Evolutionary conservation across 2,329 filamentous ascomycete species (phyloP), one percentile per base, ranked within the genome.

Genomic region (Ophiostoma fasciatum): DNA sequence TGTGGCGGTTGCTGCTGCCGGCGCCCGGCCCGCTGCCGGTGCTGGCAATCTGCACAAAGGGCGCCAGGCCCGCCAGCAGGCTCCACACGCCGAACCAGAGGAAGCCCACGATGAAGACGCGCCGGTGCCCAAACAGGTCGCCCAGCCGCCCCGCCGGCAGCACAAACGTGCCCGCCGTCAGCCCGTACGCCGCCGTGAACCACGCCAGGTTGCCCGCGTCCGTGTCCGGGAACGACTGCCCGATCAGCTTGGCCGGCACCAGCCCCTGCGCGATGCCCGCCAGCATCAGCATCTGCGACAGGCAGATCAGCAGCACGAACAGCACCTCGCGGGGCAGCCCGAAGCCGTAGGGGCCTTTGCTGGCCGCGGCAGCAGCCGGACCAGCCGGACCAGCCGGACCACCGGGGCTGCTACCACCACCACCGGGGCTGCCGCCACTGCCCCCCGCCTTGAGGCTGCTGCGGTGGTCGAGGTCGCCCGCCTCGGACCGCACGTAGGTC

Each of bases 101-200:
- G 21, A 68, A 64, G 3, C 73, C 73, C 1, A 57, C 45, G 7
- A 75, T 45, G 25, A 77, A 63, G 25, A 74, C 50, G 5, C 51
- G 57, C 47, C 70, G 70, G 50, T 74, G 63, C 0, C 74, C 74
- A 40, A 68, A 71, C 1, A 68, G 51, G 28, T 73, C 67, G 3
- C 72, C 71, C 4, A 77, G 49, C 0, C 72, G 61, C 4, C 70
- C 70, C 3, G 63, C 64, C 3, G 70, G 55, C 3, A 78, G 56
- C 22, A 76, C 66, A 44, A 75, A 75, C 0, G 70, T 66, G 10
- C 71, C 71, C 6, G 60, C 57, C 6, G 59, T 69, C 44, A 76
- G 51, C 9, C 59, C 62, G 47, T 74, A 78, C 2, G 68, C 68
- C 1, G 69, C 70, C 10, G 70, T 59, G 31, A 68, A 62, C 70